Conservation (phyloP, 768 basidiomycete genomes). For the Panaeolus papilionaceus region DNA sequence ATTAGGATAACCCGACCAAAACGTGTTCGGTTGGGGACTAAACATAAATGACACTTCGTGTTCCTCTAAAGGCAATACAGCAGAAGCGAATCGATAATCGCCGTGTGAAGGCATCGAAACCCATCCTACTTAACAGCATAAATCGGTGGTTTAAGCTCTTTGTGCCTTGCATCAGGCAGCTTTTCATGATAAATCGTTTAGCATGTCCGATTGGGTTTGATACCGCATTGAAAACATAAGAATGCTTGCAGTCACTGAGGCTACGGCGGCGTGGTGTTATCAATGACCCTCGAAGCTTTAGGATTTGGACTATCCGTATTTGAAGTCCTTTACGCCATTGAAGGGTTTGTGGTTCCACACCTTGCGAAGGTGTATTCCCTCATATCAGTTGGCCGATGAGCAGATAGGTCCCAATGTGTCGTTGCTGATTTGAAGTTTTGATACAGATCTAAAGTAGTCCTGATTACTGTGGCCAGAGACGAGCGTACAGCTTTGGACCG, state of each 20-base stretch:
- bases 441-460: not conserved
- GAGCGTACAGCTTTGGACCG: not conserved
- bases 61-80: not conserved
- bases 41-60: not conserved
- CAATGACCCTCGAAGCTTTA: too few relatives aligned
- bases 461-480: not conserved
- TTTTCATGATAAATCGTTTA: slow-evolving; percentile 5
- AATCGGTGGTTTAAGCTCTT: not conserved
- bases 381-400: not conserved
- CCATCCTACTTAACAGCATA: not conserved
- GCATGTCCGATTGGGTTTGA: slow-evolving; percentile 2
- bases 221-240: slow-evolving; percentile 6
- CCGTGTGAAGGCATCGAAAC: not conserved
- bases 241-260: not conserved
- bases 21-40: not conserved
- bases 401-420: not conserved
- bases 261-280: not conserved
- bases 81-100: slow-evolving; percentile 4
- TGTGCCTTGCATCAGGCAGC: not conserved
- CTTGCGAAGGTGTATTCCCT: not conserved
- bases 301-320: too few relatives aligned
- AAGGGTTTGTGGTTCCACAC: not conserved
- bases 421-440: not conserved
- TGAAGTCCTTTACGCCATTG: not conserved
- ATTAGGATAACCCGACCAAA: slow-evolving; percentile 4